Evolutionary conservation across 2,329 filamentous ascomycete species (phyloP), one percentile per base, ranked within the genome.

Genomic region (Orbilia brochopaga): DNA sequence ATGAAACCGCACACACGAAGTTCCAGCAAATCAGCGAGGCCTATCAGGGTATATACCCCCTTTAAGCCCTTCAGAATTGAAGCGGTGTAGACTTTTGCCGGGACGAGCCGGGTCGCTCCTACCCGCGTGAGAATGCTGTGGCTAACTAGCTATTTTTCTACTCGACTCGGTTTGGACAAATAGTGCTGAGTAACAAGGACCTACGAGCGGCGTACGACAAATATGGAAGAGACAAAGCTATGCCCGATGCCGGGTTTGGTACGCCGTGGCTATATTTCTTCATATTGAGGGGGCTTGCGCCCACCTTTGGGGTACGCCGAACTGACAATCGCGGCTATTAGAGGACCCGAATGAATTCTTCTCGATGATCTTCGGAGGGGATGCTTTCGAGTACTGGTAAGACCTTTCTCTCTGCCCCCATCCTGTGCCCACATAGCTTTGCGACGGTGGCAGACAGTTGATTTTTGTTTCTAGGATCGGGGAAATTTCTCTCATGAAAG

Each of bases 401-500:
- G 69, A 56, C 27, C 23, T 32, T 4, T 27, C 4, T 13, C 46
- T 23, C n/a, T 51, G 17, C 24, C 46, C 5, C n/a, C 8, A 3
- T 4, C 13, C 17, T 15, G 24, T n/a, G 10, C 2, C 19, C 10
- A 1, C 13, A 7, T 5, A 17, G 7, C 21, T 30, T 13, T 24
- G 11, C n/a, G n/a, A n/a, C n/a, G n/a, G n/a, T n/a, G n/a, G n/a
- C n/a, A n/a, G n/a, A n/a, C n/a, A n/a, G n/a, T n/a, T n/a, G n/a
- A n/a, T n/a, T n/a, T 4, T 13, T 52, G 19, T 10, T 42, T 24
- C 13, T 56, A 77, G 76, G 84, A 97, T 99, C 78, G 94, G 94
- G 75, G 94, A 99, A 84, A 96, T 99, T 76, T 94, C 91, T 56
- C 86, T 99, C 66, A 97, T 99, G 90, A 97, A 97, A 83, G 94